Base-by-base conservation (phyloP, 1,139 yeast genomes). In the Dujonia santamariae region DNA sequence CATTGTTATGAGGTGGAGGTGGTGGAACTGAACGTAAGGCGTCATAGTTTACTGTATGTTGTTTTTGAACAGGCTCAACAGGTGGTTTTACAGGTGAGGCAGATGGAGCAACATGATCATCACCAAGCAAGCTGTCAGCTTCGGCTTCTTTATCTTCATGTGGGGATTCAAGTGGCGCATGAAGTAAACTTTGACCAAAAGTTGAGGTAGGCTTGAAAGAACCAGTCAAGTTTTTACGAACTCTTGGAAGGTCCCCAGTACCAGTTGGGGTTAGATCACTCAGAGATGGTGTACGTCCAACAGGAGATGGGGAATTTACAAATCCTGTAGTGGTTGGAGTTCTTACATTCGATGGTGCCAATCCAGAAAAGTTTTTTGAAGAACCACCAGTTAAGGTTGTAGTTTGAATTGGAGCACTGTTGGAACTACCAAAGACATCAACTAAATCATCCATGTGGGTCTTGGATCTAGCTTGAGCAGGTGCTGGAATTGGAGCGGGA, bases 371-470 rank as follows among this genome's bases (percentile, higher is more conserved):
- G n/a, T n/a, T n/a, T n/a, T n/a, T n/a, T n/a, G n/a, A n/a, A n/a
- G n/a, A n/a, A n/a, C n/a, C n/a, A n/a, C n/a, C n/a, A n/a, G n/a
- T n/a, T n/a, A n/a, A n/a, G n/a, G n/a, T n/a, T 21, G 23, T 11
- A 21, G 23, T 21, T 11, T 12, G 23, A 29, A 23, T 24, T 19
- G 31, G 13, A 13, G 61, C 56, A 34, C 46, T 32, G 8, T 45
- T 37, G 1, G 59, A 37, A 11, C 75, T 54, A 15, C 73, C 75
- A 48, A 78, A 79, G 28, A 81, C 58, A 42, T 77, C 85, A 34
- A 77, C 75, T 46, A 61, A 64, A 45, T 85, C 95, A 53, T 75
- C 84, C 54, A 84, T 58, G 1, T 88, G 75, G 4, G 88, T 77
- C 32, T 68, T 71, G 19, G 32, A 30, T 7, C 45, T 44, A 24